Base-by-base conservation (phyloP, 176 grass and related monocot genomes). In the Zizania latifolia region DNA sequence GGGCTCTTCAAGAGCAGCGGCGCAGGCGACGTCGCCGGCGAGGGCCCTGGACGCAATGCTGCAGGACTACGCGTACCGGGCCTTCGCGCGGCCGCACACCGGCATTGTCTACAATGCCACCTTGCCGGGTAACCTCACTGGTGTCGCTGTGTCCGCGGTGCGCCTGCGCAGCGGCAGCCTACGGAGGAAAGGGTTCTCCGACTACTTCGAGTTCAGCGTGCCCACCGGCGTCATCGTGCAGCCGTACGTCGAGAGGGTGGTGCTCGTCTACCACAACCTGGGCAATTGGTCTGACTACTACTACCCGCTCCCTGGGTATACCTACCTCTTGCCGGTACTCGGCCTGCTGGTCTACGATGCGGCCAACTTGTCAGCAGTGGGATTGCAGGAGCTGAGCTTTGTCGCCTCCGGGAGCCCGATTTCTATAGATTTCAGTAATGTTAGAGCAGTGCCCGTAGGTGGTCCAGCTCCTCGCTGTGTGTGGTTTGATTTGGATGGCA, bases 161-260 rank as follows among this genome's bases (percentile, higher is more conserved):
- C 92, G 95, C 62, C 87, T 98, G 33, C 82, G 91, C 71, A 98
- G 86, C 57, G 95, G 95, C 28, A 94, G 95, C 65, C 88, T 98
- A 35, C 69, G 61, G n/a, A 83, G 72, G 40, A 85, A 29, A 8
- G 91, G 95, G 16, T 41, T 86, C 58, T 0, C 15, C 1, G 36
- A 10, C 35, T 94, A 84, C 79, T 86, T 90, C 85, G 72, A 94
- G 76, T 84, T 98, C 71, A 6, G 8, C 22, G 38, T 98, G 13
- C 86, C 95, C 24, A 30, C 46, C 53, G 95, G 89, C 55, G 72
- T 98, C 67, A 33, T 86, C 45, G 84, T 90, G 62, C 95, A 82
- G 81, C 95, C 95, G 7, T 88, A 86, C 72, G 86, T 88, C 10
- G 82, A 88, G 62, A 87, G 95, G 65, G 62, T 92, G 24, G 86